Conservation (phyloP, 495 filamentous ascomycete genomes). For the Podospora conica region DNA sequence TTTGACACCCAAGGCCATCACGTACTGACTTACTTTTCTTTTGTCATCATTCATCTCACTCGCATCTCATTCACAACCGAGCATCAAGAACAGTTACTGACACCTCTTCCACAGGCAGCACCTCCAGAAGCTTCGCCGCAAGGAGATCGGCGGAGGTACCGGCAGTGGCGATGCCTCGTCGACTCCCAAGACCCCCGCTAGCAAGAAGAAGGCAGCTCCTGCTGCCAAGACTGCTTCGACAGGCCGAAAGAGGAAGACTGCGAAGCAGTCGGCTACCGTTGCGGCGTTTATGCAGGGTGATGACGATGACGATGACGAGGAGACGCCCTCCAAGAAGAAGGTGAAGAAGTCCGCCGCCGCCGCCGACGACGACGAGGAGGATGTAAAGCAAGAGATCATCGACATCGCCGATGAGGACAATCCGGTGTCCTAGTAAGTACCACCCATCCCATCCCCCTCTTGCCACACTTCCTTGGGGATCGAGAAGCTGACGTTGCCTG, state of each 20-base stretch:
- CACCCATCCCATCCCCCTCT: neutral
- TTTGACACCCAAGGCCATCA: conserved; percentile 29
- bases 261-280: conserved; percentile 9
- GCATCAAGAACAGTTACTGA: conserved; percentile 10
- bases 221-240: conserved; percentile 6
- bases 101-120: conserved; percentile 29
- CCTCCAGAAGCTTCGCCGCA: conserved; percentile 35
- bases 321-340: neutral
- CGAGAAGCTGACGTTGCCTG: neutral
- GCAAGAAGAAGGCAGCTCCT: neutral
- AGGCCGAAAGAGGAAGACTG: conserved; percentile 8
- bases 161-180: neutral
- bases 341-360: neutral
- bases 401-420: neutral
- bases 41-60: neutral
- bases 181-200: conserved; percentile 11
- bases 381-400: neutral
- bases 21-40: conserved; percentile 12
- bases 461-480: neutral
- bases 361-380: neutral
- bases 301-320: conserved; percentile 4
- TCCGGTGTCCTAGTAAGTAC: neutral
- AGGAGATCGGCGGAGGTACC: conserved; percentile 14
- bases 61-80: neutral
- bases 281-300: neutral